Evolutionary conservation across 2,329 filamentous ascomycete species (phyloP).

Genomic region (Aspergillus sp.): DNA sequence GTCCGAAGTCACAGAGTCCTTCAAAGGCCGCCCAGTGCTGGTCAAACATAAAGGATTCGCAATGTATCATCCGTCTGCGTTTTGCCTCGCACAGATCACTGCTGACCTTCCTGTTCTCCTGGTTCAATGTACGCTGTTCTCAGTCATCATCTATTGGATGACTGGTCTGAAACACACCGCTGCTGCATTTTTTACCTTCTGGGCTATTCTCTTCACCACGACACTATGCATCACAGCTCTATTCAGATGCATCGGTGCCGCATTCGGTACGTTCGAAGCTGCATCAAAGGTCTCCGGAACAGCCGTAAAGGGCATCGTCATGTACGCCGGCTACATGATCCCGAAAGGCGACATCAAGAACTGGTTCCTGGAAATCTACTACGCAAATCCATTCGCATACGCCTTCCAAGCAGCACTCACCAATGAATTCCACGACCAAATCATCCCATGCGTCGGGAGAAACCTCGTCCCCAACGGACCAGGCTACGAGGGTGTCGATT

Average conservation of each 20-base stretch:
- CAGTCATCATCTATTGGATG: conserved; percentile 61
- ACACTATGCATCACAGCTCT: conserved; percentile 57
- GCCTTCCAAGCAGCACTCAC: conserved; percentile 34
- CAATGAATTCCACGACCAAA: conserved; percentile 32
- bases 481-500: conserved; percentile 21
- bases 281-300: conserved; percentile 51
- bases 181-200: conserved; percentile 58
- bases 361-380: conserved; percentile 48
- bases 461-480: conserved; percentile 32
- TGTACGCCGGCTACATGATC: conserved; percentile 42
- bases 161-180: conserved; percentile 51
- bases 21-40: conserved; percentile 56
- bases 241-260: conserved; percentile 54
- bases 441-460: conserved; percentile 29
- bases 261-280: conserved; percentile 53
- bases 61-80: conserved; percentile 52
- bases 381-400: conserved; percentile 36
- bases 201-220: conserved; percentile 48
- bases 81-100: conserved; percentile 41
- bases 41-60: conserved; percentile 57
- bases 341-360: conserved; percentile 47
- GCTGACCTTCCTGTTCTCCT: conserved; percentile 53
- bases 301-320: conserved; percentile 30
- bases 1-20: conserved; percentile 62
- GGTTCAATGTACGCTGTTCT: conserved; percentile 56